Evolutionary conservation across 1,284 basidiomycete genomes (phyloP).

Genomic region (Malassezia slooffiae): DNA sequence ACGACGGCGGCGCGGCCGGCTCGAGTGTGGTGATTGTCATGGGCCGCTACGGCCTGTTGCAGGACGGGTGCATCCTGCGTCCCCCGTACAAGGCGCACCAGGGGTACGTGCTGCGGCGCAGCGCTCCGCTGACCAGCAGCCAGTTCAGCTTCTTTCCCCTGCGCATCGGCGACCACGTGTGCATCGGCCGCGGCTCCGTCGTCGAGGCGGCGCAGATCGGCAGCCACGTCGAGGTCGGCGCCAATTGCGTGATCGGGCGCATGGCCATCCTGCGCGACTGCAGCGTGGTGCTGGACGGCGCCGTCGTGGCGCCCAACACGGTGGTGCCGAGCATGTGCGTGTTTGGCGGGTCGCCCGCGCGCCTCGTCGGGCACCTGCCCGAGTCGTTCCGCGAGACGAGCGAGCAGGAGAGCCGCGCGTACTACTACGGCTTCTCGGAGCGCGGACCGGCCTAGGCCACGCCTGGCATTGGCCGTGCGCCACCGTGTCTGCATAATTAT

Average conservation of each 20-base stretch:
- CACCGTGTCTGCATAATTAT: no score
- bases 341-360: constrained; percentile 78
- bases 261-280: constrained; percentile 95
- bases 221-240: constrained; percentile 85
- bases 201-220: constrained; percentile 92
- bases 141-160: constrained; percentile 96
- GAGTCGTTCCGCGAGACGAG: constrained; percentile 77
- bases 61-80: constrained; percentile 73
- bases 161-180: constrained; percentile 88
- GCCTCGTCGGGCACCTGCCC: constrained; percentile 68
- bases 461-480: no score
- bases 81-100: constrained; percentile 52
- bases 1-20: neutral
- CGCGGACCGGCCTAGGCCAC: no score
- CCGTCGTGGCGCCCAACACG: constrained; percentile 79
- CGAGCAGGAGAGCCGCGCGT: constrained; percentile 65
- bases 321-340: constrained; percentile 77
- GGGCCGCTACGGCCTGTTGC: constrained; percentile 82
- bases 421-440: constrained; percentile 61
- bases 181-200: constrained; percentile 73
- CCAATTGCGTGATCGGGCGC: constrained; percentile 88
- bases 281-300: constrained; percentile 72
- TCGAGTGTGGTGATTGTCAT: constrained; percentile 71
- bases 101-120: constrained; percentile 56
- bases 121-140: constrained; percentile 7